Conservation (phyloP, 192 early-diverging fungal species). For the Mortierella claussenii region DNA sequence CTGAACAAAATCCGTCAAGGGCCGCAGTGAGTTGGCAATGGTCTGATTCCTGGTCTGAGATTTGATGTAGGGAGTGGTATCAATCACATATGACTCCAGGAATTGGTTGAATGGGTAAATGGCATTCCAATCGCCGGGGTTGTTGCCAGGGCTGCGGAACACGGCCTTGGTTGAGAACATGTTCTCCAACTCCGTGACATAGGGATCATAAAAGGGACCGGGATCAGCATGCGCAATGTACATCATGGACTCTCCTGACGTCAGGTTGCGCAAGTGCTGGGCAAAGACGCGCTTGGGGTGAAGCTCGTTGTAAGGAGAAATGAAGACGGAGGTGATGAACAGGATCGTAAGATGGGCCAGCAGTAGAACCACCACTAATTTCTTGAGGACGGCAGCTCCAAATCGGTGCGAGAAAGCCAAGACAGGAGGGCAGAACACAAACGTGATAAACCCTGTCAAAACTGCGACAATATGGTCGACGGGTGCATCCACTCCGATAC, state of each 20-base stretch:
- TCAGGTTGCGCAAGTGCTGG: constrained; percentile 73
- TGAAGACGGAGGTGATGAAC: constrained; percentile 45
- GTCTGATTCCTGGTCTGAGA: constrained; percentile 39
- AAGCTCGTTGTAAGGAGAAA: constrained; percentile 65
- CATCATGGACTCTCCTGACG: constrained; percentile 64
- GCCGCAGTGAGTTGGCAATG: constrained; percentile 17
- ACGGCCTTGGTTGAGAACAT: constrained; percentile 52
- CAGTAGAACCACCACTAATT: constrained; percentile 40
- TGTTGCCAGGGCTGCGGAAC: constrained; percentile 38
- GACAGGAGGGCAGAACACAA: constrained; percentile 59
- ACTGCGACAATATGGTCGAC: constrained; percentile 73
- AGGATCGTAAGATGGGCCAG: constrained; percentile 50
- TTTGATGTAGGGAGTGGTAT: constrained; percentile 37
- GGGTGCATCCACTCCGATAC: constrained; percentile 74
- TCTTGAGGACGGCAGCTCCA: constrained; percentile 47
- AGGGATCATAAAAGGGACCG: constrained; percentile 55
- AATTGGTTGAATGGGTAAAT: constrained; percentile 75
- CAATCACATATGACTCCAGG: constrained; percentile 60
- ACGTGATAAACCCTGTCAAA: constrained; percentile 63
- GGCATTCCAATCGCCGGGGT: constrained; percentile 66
- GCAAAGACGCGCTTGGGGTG: constrained; percentile 74
- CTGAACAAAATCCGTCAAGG: constrained; percentile 34
- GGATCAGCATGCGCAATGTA: constrained; percentile 72
- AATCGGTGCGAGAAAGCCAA: constrained; percentile 66
- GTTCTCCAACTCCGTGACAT: constrained; percentile 57